phyloP scores from a whole-genome alignment of 768 basidiomycete genomes.

The Lepiota venenata region DNA sequence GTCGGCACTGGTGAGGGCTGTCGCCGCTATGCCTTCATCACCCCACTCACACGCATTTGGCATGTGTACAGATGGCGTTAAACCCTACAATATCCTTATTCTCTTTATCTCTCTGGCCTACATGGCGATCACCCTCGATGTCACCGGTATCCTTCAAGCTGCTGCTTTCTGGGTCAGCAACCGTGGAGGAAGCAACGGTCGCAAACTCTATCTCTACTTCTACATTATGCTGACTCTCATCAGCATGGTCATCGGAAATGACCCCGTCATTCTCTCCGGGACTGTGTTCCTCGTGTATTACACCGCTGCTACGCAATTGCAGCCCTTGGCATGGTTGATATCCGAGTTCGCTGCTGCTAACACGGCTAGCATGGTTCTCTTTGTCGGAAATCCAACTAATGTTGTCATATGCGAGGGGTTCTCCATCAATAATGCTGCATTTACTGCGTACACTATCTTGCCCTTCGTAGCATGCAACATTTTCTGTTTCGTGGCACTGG shows the following conservation, averaged over 20 bases:
- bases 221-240: slow-evolving; percentile 78
- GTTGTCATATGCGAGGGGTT: slow-evolving; percentile 91
- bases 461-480: slow-evolving; percentile 70
- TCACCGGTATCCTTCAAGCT: slow-evolving; percentile 82
- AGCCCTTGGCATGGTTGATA: slow-evolving; percentile 67
- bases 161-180: slow-evolving; percentile 90
- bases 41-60: not conserved
- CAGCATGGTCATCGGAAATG: slow-evolving; percentile 86
- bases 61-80: slow-evolving; percentile 54
- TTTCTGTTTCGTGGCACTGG: slow-evolving; percentile 59
- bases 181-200: slow-evolving; percentile 70
- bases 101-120: slow-evolving; percentile 92
- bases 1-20: slow-evolving; percentile 36
- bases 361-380: slow-evolving; percentile 69
- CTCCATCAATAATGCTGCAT: slow-evolving; percentile 68
- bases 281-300: slow-evolving; percentile 91
- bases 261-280: slow-evolving; percentile 90
- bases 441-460: slow-evolving; percentile 79
- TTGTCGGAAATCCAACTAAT: slow-evolving; percentile 93
- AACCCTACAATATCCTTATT: slow-evolving; percentile 91
- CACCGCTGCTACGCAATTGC: slow-evolving; percentile 58
- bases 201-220: slow-evolving; percentile 72
- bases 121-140: slow-evolving; percentile 88
- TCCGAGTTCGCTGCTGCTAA: slow-evolving; percentile 79
- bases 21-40: not conserved